Evolutionary conservation across 2,329 filamentous ascomycete species (phyloP), one percentile per base, ranked within the genome.

Genomic region (Pestalotiopsis sp.): DNA sequence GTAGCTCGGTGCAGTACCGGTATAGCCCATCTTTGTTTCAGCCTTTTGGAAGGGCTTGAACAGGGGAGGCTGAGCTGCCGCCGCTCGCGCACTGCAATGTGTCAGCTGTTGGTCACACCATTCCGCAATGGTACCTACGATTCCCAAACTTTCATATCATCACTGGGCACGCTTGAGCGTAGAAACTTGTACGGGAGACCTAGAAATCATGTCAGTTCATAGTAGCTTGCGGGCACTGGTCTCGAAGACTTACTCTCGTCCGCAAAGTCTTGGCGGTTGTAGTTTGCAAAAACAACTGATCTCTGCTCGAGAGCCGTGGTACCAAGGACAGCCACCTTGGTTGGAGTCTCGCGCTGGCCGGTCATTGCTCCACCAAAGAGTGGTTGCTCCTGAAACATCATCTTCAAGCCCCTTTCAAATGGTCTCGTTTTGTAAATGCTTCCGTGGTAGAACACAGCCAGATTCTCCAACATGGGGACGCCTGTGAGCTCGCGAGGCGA

Each of bases 121-220:
- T 20, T 4, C 14, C 66, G 31, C 20, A 23, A n/a, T 61, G 12
- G 45, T 9, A 73, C 75, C 77, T 56, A 78, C 76, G 74, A 75
- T 74, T 78, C 76, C 75, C 76, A 78, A 7, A 72, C 73, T 13
- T 72, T 72, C 65, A 78, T 75, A 31, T 77, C 76, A 52, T 72
- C 74, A 17, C 64, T 64, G 13, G 75, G 75, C 7, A 69, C 59
- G 66, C 75, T 73, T 9, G 75, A 74, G 23, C 76, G 71, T 36
- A 70, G 63, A 59, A 77, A 77, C 38, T 68, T 70, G 61, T 77
- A 78, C 0, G 75, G 75, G 20, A 73, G 68, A 12, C 61, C 76
- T 76, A 52, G n/a, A 9, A 3, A 62, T 31, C 31, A 12, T 25
- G 20, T 52, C 20, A 66, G 27, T 23, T 3, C n/a, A 36, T 36